Conservation (phyloP, 129 eudicot genomes). For the Artemisia annua region DNA sequence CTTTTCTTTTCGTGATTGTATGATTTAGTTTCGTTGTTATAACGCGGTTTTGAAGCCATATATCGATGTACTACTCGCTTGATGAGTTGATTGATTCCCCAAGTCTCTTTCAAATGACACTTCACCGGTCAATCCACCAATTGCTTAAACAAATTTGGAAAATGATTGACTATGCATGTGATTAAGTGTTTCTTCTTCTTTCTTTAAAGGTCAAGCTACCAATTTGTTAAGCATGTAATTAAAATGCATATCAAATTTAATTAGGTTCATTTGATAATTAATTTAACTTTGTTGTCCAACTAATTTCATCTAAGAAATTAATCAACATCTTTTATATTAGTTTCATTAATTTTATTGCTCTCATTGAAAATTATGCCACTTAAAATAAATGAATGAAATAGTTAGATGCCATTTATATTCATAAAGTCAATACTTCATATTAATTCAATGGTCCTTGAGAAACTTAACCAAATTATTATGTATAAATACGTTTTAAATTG, state of each 20-base stretch:
- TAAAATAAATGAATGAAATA: neutral
- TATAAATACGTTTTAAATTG: slow-evolving; percentile 6
- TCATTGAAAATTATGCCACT: neutral
- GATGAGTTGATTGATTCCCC: slow-evolving; percentile 6
- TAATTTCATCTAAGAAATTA: slow-evolving; percentile 15
- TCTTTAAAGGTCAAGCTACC: neutral
- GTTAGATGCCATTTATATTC: slow-evolving; percentile 2
- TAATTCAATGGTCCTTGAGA: neutral
- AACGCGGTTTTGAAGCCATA: neutral
- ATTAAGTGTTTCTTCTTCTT: neutral
- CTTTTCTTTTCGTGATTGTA: no score
- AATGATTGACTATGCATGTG: slow-evolving; percentile 15
- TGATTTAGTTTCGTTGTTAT: neutral
- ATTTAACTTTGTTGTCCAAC: slow-evolving; percentile 17
- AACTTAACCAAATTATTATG: neutral
- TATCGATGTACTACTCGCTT: slow-evolving; percentile 18
- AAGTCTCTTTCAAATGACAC: slow-evolving; percentile 26
- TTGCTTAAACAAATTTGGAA: slow-evolving; percentile 11
- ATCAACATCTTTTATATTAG: neutral
- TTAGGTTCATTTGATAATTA: slow-evolving; percentile 9
- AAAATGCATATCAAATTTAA: slow-evolving; percentile 1
- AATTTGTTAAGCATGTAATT: neutral
- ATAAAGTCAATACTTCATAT: slow-evolving; percentile 19
- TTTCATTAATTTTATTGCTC: neutral
- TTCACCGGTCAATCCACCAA: slow-evolving; percentile 12